Evolutionary conservation across 139 green algal species (phyloP).

Genomic region (Chlamydomonas sp.): DNA sequence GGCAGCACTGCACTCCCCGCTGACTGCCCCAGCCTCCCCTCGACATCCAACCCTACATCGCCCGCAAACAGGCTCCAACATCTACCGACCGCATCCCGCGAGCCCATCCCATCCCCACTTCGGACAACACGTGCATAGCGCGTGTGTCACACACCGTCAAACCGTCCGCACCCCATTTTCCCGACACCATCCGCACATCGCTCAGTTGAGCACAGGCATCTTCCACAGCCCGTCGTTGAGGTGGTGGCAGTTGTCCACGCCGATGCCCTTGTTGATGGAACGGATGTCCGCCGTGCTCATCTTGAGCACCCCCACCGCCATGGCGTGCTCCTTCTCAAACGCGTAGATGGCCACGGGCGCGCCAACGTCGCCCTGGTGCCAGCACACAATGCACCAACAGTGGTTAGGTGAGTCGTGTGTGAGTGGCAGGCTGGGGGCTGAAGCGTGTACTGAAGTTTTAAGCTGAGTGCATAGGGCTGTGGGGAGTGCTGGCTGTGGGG

Average conservation of each 20-base stretch:
- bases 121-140: not conserved
- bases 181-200: not conserved
- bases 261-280: slow-evolving; percentile 75
- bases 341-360: slow-evolving; percentile 88
- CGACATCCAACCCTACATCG: too few species aligned
- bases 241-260: slow-evolving; percentile 94
- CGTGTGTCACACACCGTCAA: not conserved
- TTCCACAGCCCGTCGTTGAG: slow-evolving; percentile 98
- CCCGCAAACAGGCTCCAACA: too few species aligned
- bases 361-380: slow-evolving; percentile 69
- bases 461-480: too few species aligned
- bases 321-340: slow-evolving; percentile 90
- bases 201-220: not conserved
- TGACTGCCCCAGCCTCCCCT: too few species aligned
- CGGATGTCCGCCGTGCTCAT: slow-evolving; percentile 90
- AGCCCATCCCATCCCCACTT: too few species aligned
- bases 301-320: slow-evolving; percentile 93
- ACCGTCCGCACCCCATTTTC: not conserved
- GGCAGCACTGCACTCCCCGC: too few species aligned
- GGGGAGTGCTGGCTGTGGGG: too few species aligned
- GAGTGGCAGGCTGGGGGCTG: too few species aligned
- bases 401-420: too few species aligned
- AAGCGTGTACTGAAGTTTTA: too few species aligned
- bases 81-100: too few species aligned
- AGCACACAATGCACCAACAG: too few species aligned